phyloP scores from a whole-genome alignment of 169 alveolate species.

The Eimeria acervulina region DNA sequence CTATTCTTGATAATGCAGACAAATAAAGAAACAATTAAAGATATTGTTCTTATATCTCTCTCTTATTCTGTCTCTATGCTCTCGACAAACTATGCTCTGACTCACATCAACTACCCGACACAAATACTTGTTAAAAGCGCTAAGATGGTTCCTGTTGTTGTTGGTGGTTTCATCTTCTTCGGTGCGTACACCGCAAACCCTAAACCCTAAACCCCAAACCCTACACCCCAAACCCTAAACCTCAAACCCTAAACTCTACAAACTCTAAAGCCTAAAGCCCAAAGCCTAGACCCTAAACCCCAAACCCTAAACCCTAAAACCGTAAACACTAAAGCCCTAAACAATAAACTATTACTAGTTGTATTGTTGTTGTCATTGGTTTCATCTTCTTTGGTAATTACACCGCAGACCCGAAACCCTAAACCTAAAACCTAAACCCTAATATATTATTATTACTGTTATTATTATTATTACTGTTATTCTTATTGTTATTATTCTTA shows the following conservation, averaged over 20 bases:
- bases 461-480: no score
- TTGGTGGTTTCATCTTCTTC: slow-evolving; percentile 93
- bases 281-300: no score
- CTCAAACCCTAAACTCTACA: background rate
- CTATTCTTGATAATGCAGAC: background rate
- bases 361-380: slow-evolving; percentile 93
- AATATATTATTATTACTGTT: no score
- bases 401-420: background rate
- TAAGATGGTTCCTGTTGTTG: slow-evolving; percentile 95
- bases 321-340: no score
- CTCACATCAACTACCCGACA: slow-evolving; percentile 94
- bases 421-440: slow-evolving; percentile 20
- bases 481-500: background rate
- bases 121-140: slow-evolving; percentile 95
- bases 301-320: no score
- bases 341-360: no score
- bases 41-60: slow-evolving; percentile 88
- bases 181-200: slow-evolving; percentile 66
- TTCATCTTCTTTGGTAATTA: slow-evolving; percentile 88
- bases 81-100: slow-evolving; percentile 91
- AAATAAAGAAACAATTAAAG: slow-evolving; percentile 56
- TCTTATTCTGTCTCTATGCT: slow-evolving; percentile 91
- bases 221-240: background rate
- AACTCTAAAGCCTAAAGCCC: no score
- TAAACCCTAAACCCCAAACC: slow-evolving; percentile 1